Percentiles rank a stretch among this genome's conserved stretches.
Evolutionary conservation across 345 rosid genomes (phyloP).

Genomic region (Eucalyptus paniculata): DNA sequence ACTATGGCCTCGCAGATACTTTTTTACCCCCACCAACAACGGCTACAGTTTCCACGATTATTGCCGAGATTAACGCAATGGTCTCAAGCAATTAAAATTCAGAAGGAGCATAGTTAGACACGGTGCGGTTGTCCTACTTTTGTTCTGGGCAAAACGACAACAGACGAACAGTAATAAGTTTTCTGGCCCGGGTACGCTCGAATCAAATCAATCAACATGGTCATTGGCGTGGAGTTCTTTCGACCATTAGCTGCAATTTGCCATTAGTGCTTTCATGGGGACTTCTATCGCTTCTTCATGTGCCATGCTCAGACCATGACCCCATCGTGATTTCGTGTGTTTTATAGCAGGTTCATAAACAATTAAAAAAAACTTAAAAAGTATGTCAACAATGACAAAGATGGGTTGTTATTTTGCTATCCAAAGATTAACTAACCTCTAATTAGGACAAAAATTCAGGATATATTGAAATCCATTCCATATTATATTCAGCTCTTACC

Average conservation of each 20-base stretch:
- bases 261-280: not conserved
- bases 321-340: not conserved
- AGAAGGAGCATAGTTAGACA: not conserved
- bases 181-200: not conserved
- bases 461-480: no score
- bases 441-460: not conserved
- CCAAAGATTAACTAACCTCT: not conserved
- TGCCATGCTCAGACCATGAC: not conserved
- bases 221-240: not conserved
- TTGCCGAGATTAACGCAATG: not conserved
- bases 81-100: not conserved
- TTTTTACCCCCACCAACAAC: not conserved
- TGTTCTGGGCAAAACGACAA: not conserved
- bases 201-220: not conserved
- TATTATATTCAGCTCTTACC: no score
- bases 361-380: not conserved
- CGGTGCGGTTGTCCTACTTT: not conserved
- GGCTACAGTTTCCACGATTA: not conserved
- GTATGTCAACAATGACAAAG: not conserved
- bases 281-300: not conserved
- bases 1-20: not conserved
- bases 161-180: not conserved
- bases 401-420: not conserved
- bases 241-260: not conserved
- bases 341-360: not conserved